These are phyloP conservation scores for Colletotrichum coccodes DNA, from an alignment of 2,329 filamentous ascomycete species.

Conservation along the genomic window DNA sequence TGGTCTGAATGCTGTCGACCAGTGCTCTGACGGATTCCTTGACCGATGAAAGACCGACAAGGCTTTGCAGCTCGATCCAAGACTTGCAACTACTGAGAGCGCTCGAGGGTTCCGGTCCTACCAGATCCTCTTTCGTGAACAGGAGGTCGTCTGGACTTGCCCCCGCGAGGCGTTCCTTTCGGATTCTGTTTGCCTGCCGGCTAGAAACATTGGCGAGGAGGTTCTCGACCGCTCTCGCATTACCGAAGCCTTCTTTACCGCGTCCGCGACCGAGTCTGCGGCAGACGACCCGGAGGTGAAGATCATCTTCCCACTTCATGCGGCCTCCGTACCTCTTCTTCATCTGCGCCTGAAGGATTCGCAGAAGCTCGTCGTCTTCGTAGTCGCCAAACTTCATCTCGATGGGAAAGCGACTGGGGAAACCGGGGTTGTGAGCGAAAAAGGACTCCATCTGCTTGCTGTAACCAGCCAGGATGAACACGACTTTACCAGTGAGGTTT, in stretches of 20 bases:
- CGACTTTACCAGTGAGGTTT: slow-evolving; percentile 74
- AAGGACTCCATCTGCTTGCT: slow-evolving; percentile 80
- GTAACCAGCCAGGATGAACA: slow-evolving; percentile 81
- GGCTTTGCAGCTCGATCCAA: slow-evolving; percentile 65
- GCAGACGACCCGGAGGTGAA: slow-evolving; percentile 72
- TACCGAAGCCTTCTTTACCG: slow-evolving; percentile 76
- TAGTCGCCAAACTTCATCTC: slow-evolving; percentile 77
- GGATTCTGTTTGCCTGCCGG: slow-evolving; percentile 68
- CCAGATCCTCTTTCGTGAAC: slow-evolving; percentile 74
- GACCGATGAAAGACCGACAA: slow-evolving; percentile 70
- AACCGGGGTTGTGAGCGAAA: slow-evolving; percentile 78
- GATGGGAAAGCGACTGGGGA: slow-evolving; percentile 75
- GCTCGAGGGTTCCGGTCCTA: slow-evolving; percentile 72
- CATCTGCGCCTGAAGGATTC: slow-evolving; percentile 68
- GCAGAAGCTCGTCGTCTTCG: slow-evolving; percentile 69
- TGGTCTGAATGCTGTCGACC: slow-evolving; percentile 69
- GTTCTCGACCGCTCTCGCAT: slow-evolving; percentile 77
- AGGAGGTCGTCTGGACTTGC: slow-evolving; percentile 64
- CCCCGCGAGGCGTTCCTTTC: slow-evolving; percentile 51
- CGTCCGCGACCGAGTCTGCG: slow-evolving; percentile 70
- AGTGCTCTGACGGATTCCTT: slow-evolving; percentile 69
- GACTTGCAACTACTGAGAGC: slow-evolving; percentile 62
- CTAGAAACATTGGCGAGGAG: slow-evolving; percentile 60
- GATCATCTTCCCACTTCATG: slow-evolving; percentile 71
- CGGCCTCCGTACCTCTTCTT: slow-evolving; percentile 59